These are phyloP conservation scores for Styphnolobium japonicum DNA, from an alignment of 306 rosid genomes.

Conservation along the genomic window DNA sequence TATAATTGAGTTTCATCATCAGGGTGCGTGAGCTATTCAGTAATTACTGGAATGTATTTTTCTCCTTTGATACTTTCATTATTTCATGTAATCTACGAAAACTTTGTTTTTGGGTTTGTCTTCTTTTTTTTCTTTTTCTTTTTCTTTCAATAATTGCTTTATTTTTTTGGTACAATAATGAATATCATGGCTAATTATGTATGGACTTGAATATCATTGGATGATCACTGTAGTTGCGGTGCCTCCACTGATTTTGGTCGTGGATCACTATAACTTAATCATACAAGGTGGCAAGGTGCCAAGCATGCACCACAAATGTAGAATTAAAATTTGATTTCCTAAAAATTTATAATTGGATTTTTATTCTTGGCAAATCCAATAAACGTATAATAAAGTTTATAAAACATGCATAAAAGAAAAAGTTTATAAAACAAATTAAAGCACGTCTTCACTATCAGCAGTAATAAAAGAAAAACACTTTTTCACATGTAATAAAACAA, in stretches of 20 bases:
- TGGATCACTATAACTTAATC: background rate
- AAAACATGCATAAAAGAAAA: background rate
- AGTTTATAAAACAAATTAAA: too few species aligned
- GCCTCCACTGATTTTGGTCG: slow-evolving; percentile 6
- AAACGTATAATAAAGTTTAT: background rate
- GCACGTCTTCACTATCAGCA: too few species aligned
- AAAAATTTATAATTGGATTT: background rate
- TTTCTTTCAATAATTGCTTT: background rate
- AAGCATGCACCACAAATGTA: background rate
- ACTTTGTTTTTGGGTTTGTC: too few species aligned
- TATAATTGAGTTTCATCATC: slow-evolving; percentile 5
- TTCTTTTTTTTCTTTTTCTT: background rate
- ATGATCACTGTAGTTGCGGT: slow-evolving; percentile 19
- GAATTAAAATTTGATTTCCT: background rate
- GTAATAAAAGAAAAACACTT: too few species aligned
- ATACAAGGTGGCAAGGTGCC: background rate
- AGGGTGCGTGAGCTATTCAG: background rate
- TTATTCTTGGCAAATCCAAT: background rate
- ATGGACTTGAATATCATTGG: background rate
- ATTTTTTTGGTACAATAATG: background rate
- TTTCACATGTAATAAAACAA: too few species aligned
- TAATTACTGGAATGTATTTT: slow-evolving; percentile 7
- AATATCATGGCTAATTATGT: slow-evolving; percentile 28
- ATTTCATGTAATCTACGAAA: background rate
- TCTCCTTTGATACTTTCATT: background rate